These are phyloP conservation scores for Diaporthe capsici DNA, from an alignment of 2,329 filamentous ascomycete species.

Conservation along the genomic window DNA sequence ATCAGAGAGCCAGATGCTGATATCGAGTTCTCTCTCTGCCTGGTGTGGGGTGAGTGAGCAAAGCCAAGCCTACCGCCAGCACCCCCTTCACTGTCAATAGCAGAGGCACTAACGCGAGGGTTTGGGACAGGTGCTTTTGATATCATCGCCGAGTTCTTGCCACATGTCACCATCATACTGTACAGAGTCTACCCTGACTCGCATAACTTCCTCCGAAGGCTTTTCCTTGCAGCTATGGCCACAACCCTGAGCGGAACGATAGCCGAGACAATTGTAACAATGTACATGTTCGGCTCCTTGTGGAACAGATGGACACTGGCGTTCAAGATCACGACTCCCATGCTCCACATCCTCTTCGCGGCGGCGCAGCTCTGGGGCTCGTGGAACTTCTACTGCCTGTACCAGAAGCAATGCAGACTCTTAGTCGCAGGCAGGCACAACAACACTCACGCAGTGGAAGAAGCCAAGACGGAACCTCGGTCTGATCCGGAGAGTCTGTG, in stretches of 20 bases:
- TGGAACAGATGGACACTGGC: conserved; percentile 34
- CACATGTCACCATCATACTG: conserved; percentile 31
- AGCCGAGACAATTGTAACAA: conserved; percentile 26
- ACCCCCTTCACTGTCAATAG: no score
- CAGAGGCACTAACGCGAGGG: neutral
- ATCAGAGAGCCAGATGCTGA: conserved; percentile 32
- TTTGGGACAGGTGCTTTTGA: conserved; percentile 25
- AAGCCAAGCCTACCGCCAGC: neutral
- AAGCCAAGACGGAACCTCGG: neutral
- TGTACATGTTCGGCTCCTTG: conserved; percentile 30
- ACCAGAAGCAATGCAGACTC: conserved; percentile 3
- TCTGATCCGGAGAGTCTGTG: neutral
- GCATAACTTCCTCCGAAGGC: conserved; percentile 11
- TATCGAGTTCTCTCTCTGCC: conserved; percentile 33
- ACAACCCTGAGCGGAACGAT: conserved; percentile 27
- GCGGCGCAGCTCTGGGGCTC: conserved; percentile 35
- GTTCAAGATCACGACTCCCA: conserved; percentile 33
- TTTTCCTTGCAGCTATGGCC: conserved; percentile 26
- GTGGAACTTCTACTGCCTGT: conserved; percentile 27
- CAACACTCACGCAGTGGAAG: neutral
- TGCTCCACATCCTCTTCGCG: conserved; percentile 28
- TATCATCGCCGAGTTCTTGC: conserved; percentile 32
- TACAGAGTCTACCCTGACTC: conserved; percentile 26
- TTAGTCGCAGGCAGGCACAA: neutral
- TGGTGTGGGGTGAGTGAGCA: conserved; percentile 34